Percentiles rank a stretch among this genome's conserved stretches.
Conservation (phyloP, 805 yeast genomes). For the Monosporozyma servazzii region DNA sequence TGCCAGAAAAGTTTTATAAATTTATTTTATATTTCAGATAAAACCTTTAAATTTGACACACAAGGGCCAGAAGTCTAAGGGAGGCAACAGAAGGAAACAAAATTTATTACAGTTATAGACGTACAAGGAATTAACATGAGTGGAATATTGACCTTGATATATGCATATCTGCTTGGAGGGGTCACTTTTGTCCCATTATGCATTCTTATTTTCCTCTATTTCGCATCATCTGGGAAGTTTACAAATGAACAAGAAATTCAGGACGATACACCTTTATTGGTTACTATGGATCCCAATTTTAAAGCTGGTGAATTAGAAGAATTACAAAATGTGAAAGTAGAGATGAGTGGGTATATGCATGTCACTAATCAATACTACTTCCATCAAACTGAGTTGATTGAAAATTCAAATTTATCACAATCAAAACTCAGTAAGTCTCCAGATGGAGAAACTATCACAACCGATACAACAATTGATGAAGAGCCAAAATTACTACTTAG, state of each 20-base stretch:
- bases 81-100: not conserved
- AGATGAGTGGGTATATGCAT: slow-evolving; percentile 67
- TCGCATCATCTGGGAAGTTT: slow-evolving; percentile 3
- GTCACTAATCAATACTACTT: slow-evolving; percentile 73
- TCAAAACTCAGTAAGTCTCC: not conserved
- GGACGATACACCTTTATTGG: slow-evolving; percentile 10
- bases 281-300: slow-evolving; percentile 31
- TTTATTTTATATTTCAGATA: not conserved
- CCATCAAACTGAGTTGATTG: slow-evolving; percentile 32
- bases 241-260: slow-evolving; percentile 13
- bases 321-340: slow-evolving; percentile 51
- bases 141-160: slow-evolving; percentile 22
- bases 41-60: not conserved
- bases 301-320: slow-evolving; percentile 63
- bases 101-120: not conserved
- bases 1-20: not conserved
- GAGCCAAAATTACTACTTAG: slow-evolving; percentile 12
- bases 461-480: slow-evolving; percentile 2
- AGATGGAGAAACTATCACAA: not conserved
- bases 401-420: not conserved
- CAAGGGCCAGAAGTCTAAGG: not conserved
- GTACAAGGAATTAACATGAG: too few relatives aligned
- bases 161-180: slow-evolving; percentile 67
- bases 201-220: slow-evolving; percentile 32
- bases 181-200: slow-evolving; percentile 62